Evolutionary conservation across 768 basidiomycete species (phyloP).

Genomic region (Serendipita sp.): DNA sequence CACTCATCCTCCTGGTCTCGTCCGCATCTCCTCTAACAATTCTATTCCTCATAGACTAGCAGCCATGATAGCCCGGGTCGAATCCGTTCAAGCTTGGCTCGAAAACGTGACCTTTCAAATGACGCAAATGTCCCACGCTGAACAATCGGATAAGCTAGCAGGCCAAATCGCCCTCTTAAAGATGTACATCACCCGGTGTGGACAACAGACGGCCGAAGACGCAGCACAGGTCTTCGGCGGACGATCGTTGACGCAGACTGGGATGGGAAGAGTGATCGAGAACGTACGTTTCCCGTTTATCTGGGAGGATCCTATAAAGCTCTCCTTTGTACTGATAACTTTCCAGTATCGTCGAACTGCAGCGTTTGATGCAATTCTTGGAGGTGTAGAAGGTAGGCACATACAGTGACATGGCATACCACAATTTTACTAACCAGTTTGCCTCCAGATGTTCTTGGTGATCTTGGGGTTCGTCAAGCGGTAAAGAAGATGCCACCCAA

Average conservation of each 20-base stretch:
- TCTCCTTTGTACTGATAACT: not conserved
- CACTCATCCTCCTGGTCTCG: not conserved
- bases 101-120: constrained; percentile 84
- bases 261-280: constrained; percentile 75
- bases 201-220: constrained; percentile 49
- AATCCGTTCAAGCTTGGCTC: constrained; percentile 76
- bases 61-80: constrained; percentile 77
- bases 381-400: constrained; percentile 43
- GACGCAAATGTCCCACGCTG: constrained; percentile 74
- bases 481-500: constrained; percentile 10
- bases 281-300: constrained; percentile 33
- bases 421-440: not conserved
- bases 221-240: constrained; percentile 82
- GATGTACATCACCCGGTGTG: constrained; percentile 38
- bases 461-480: constrained; percentile 11
- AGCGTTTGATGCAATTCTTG: constrained; percentile 33
- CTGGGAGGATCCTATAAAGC: too few species aligned
- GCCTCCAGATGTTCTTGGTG: constrained; percentile 10
- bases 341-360: constrained; percentile 9
- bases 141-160: constrained; percentile 76
- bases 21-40: not conserved
- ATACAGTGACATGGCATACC: not conserved
- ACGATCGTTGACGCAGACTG: constrained; percentile 67
- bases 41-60: constrained; percentile 30
- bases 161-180: constrained; percentile 80